Conservation (phyloP, 495 filamentous ascomycete species). For the Astrothelium subdiscretum region DNA sequence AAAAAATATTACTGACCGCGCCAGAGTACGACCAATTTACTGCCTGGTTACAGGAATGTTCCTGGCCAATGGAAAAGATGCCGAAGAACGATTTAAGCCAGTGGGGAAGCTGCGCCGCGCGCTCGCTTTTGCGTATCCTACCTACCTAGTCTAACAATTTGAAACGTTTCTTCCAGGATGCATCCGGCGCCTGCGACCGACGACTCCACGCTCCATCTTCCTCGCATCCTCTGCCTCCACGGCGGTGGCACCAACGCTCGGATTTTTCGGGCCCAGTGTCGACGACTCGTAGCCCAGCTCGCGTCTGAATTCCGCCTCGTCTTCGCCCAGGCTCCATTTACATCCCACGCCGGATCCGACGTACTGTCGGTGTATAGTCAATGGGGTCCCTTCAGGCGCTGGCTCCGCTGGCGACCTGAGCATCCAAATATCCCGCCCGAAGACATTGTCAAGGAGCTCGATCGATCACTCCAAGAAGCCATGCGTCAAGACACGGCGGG, state of each 20-base stretch:
- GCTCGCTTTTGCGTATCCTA: too few relatives aligned
- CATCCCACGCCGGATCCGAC: conserved; percentile 36
- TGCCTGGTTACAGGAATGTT: not conserved
- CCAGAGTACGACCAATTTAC: not conserved
- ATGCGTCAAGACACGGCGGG: conserved; percentile 14
- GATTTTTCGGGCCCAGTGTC: conserved; percentile 49
- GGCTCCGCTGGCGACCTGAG: conserved; percentile 40
- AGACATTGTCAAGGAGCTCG: conserved; percentile 23
- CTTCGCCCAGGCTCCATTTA: conserved; percentile 48
- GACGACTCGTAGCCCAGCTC: conserved; percentile 36
- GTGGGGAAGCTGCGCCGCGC: too few relatives aligned
- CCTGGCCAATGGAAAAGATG: not conserved
- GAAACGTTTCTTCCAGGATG: too few relatives aligned
- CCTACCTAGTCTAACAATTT: too few relatives aligned
- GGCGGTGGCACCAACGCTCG: conserved; percentile 50
- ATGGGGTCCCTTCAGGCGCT: conserved; percentile 46
- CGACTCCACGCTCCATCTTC: conserved; percentile 12
- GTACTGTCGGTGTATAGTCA: conserved; percentile 42
- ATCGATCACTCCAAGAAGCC: conserved; percentile 23
- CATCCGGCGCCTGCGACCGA: too few relatives aligned
- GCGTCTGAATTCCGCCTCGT: conserved; percentile 41
- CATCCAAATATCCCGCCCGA: conserved; percentile 34
- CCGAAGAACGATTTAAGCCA: too few relatives aligned
- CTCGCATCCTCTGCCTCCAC: conserved; percentile 57
- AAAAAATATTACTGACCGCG: too few relatives aligned